Base-by-base conservation (phyloP, 2,329 filamentous ascomycete genomes). In the Fusarium protoensiforme region DNA sequence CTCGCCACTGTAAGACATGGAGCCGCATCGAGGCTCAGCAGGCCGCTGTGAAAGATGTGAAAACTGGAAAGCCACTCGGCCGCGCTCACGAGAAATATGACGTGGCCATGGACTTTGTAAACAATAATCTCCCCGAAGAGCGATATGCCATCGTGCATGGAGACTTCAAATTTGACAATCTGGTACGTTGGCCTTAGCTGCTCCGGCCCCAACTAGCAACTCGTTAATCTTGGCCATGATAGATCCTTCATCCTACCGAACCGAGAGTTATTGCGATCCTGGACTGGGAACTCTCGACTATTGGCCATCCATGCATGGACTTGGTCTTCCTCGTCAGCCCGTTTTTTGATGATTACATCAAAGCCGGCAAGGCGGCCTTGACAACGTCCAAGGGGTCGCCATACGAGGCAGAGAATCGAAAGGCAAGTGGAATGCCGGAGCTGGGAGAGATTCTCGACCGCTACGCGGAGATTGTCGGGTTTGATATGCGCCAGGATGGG, bases 141-240 rank as follows among this genome's bases (percentile, higher is more conserved):
- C 58, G 63, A 22, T 62, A 48, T 38, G 35, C 59, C 11, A 53
- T 69, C 4, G 64, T 70, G 8, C 68, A 70, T 43, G 68, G 64
- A 16, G 68, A 70, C 11, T 70, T 67, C 29, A 70, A 70, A 16
- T 61, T 70, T 46, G 68, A 70, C 33, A 70, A 70, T 24, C 20
- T 70, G 38, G 68, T 69, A 24, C 9, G n/a, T n/a, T n/a, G n/a
- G n/a, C n/a, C n/a, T n/a, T n/a, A n/a, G n/a, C n/a, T n/a, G n/a
- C n/a, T n/a, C n/a, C n/a, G n/a, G n/a, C n/a, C n/a, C n/a, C n/a
- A n/a, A n/a, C n/a, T n/a, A n/a, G n/a, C n/a, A n/a, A n/a, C n/a
- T n/a, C n/a, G n/a, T n/a, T n/a, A n/a, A n/a, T n/a, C n/a, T n/a
- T n/a, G n/a, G n/a, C n/a, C n/a, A n/a, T n/a, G n/a, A n/a, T n/a